These are phyloP conservation scores for Mucor circinelloides DNA, from an alignment of 371 early-diverging fungal species.

Conservation along the genomic window DNA sequence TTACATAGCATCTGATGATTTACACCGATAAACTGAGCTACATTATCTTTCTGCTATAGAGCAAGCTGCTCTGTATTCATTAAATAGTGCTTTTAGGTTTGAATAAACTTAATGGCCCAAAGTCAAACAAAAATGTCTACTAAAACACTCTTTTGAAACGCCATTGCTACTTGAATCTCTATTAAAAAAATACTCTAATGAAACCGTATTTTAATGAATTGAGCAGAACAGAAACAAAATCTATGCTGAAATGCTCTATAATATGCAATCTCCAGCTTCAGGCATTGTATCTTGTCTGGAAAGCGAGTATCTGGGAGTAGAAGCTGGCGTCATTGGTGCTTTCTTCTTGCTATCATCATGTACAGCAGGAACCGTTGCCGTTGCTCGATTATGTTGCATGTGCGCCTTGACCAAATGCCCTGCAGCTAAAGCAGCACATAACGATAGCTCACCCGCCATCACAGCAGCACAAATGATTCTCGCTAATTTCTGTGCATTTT, in stretches of 20 bases:
- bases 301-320: neutral
- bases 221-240: too few species aligned
- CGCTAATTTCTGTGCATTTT: slow-evolving; percentile 87
- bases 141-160: too few species aligned
- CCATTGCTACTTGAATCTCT: too few species aligned
- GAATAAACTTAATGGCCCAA: too few species aligned
- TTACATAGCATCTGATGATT: too few species aligned
- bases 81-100: too few species aligned
- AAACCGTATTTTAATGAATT: too few species aligned
- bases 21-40: too few species aligned
- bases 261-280: neutral
- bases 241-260: neutral
- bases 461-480: slow-evolving; percentile 91
- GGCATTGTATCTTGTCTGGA: neutral
- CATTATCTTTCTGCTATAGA: too few species aligned
- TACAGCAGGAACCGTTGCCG: slow-evolving; percentile 23
- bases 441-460: slow-evolving; percentile 96
- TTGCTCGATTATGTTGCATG: slow-evolving; percentile 80
- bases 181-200: too few species aligned
- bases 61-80: too few species aligned
- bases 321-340: neutral
- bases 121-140: too few species aligned
- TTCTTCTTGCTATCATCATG: slow-evolving; percentile 2
- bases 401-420: slow-evolving; percentile 86
- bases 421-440: slow-evolving; percentile 87